Conservation (phyloP, 441 rosid species). For the Populus tomentosa region DNA sequence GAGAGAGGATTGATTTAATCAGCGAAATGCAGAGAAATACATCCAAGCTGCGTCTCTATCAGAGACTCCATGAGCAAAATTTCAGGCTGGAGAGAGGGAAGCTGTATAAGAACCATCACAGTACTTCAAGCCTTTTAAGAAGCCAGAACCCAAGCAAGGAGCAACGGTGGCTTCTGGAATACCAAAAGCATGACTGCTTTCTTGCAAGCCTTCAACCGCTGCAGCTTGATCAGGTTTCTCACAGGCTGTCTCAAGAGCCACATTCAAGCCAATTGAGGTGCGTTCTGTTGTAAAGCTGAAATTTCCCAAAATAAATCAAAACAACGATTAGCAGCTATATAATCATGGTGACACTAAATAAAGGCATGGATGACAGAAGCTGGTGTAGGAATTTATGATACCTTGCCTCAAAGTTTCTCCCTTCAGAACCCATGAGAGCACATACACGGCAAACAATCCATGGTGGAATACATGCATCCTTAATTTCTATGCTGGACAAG, state of each 20-base stretch:
- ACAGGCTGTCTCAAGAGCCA: constrained; percentile 40
- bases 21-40: background rate
- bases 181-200: constrained; percentile 29
- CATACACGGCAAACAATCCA: constrained; percentile 82
- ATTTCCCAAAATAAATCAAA: constrained; percentile 6
- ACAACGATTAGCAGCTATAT: background rate
- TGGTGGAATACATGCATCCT: constrained; percentile 66
- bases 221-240: constrained; percentile 31
- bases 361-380: background rate
- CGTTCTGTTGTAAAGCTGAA: constrained; percentile 71
- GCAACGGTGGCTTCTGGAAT: constrained; percentile 41
- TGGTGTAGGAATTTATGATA: constrained; percentile 25
- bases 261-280: constrained; percentile 66
- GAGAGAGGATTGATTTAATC: background rate
- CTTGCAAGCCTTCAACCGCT: constrained; percentile 29
- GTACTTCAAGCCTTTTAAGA: constrained; percentile 68
- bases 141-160: constrained; percentile 52
- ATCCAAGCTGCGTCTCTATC: background rate
- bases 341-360: background rate
- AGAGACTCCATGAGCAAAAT: constrained; percentile 1
- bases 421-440: constrained; percentile 48
- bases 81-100: constrained; percentile 52
- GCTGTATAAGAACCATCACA: constrained; percentile 50
- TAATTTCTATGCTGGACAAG: constrained; percentile 61
- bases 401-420: constrained; percentile 77